These are phyloP conservation scores for Metschnikowia continentalis DNA, from an alignment of 805 yeast genomes.

Conservation along the genomic window DNA sequence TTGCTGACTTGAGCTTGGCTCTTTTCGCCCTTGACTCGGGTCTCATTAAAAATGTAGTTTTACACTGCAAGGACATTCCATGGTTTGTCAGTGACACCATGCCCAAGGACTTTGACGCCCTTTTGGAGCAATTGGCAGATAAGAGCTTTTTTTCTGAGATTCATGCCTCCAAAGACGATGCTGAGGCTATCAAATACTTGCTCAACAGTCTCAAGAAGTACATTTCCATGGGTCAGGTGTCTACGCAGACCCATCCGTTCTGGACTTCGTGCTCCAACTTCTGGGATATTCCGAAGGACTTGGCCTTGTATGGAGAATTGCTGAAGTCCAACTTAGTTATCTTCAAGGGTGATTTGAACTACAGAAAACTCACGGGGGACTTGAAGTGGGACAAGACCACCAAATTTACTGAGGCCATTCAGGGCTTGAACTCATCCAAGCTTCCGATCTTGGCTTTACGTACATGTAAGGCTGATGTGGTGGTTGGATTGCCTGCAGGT, in stretches of 20 bases:
- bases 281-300: constrained; percentile 69
- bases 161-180: constrained; percentile 17
- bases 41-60: constrained; percentile 57
- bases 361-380: constrained; percentile 91
- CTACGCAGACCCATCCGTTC: constrained; percentile 54
- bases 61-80: constrained; percentile 88
- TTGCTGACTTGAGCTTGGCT: constrained; percentile 63
- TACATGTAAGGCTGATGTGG: constrained; percentile 95
- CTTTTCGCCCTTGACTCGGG: constrained; percentile 55
- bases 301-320: constrained; percentile 57
- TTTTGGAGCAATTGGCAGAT: constrained; percentile 55
- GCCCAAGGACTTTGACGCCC: constrained; percentile 66
- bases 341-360: constrained; percentile 94
- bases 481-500: constrained; percentile 77
- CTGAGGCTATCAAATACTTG: constrained; percentile 21
- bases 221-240: constrained; percentile 19
- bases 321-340: constrained; percentile 64
- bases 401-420: constrained; percentile 66
- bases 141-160: constrained; percentile 46
- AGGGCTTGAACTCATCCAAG: constrained; percentile 55
- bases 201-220: constrained; percentile 21
- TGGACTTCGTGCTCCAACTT: constrained; percentile 84
- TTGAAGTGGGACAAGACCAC: constrained; percentile 83
- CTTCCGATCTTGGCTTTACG: constrained; percentile 72
- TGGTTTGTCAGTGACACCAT: constrained; percentile 98